Evolutionary conservation across 257 asterid genomes (phyloP).

Genomic region (Solanum etuberosum): DNA sequence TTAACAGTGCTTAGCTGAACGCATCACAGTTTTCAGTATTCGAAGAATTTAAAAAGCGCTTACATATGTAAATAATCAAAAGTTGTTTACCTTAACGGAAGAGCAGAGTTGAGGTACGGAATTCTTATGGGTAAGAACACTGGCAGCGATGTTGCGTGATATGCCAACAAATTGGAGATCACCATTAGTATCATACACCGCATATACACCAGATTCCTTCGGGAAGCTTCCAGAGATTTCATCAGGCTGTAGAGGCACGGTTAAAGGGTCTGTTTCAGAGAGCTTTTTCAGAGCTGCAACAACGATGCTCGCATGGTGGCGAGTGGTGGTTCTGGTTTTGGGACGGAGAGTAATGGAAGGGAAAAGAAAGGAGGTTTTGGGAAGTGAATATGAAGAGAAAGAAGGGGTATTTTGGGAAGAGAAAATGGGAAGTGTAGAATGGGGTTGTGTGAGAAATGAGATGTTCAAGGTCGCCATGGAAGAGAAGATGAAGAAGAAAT

Average conservation of each 20-base stretch:
- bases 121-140: slow-evolving; percentile 56
- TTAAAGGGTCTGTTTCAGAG: slow-evolving; percentile 42
- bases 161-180: slow-evolving; percentile 87
- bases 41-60: not conserved
- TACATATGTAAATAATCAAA: not conserved
- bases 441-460: slow-evolving; percentile 16
- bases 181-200: slow-evolving; percentile 43
- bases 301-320: slow-evolving; percentile 16
- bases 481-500: not conserved
- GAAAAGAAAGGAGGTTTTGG: slow-evolving; percentile 23
- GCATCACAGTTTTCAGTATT: not conserved
- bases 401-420: slow-evolving; percentile 26
- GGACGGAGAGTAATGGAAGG: slow-evolving; percentile 22
- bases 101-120: slow-evolving; percentile 74
- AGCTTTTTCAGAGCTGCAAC: slow-evolving; percentile 69
- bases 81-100: slow-evolving; percentile 55
- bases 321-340: slow-evolving; percentile 8
- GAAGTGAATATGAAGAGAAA: slow-evolving; percentile 20
- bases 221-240: slow-evolving; percentile 36
- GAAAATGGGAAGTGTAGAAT: slow-evolving; percentile 4
- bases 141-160: slow-evolving; percentile 71
- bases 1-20: too few species aligned
- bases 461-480: slow-evolving; percentile 14
- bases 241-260: slow-evolving; percentile 36
- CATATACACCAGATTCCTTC: slow-evolving; percentile 72